Conservation (phyloP, 306 rosid species). For the Vachellia pachyceras region DNA sequence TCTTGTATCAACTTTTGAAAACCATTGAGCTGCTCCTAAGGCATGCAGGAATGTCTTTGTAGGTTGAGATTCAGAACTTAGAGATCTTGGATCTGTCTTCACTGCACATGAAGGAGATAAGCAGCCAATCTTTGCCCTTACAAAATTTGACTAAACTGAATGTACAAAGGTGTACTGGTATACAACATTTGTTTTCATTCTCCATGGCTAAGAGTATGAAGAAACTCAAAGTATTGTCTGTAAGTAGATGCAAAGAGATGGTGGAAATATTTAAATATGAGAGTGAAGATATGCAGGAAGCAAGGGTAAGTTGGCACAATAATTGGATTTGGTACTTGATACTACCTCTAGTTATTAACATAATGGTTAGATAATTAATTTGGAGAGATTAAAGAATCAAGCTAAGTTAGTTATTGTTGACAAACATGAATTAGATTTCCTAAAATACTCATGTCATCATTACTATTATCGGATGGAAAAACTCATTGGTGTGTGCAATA, state of each 20-base stretch:
- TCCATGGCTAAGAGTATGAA: constrained; percentile 23
- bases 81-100: constrained; percentile 26
- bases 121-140: background rate
- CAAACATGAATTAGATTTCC: too few relatives aligned
- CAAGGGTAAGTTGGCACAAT: background rate
- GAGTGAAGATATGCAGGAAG: background rate
- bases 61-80: constrained; percentile 39
- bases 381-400: too few relatives aligned
- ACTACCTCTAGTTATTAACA: too few relatives aligned
- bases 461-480: too few relatives aligned
- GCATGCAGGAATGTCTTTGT: background rate
- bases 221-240: constrained; percentile 33
- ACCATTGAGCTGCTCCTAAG: background rate
- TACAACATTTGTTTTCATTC: constrained; percentile 25
- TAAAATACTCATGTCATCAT: too few relatives aligned
- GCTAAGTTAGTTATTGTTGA: too few relatives aligned
- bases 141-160: constrained; percentile 23
- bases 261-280: background rate
- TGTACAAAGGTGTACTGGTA: background rate
- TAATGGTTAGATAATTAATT: too few relatives aligned
- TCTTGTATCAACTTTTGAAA: too few relatives aligned
- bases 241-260: constrained; percentile 15
- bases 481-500: too few relatives aligned
- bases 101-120: background rate
- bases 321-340: background rate